Evolutionary conservation across 345 rosid species (phyloP), one percentile per base, ranked within the genome.

Genomic region (Cardamine resedifolia): DNA sequence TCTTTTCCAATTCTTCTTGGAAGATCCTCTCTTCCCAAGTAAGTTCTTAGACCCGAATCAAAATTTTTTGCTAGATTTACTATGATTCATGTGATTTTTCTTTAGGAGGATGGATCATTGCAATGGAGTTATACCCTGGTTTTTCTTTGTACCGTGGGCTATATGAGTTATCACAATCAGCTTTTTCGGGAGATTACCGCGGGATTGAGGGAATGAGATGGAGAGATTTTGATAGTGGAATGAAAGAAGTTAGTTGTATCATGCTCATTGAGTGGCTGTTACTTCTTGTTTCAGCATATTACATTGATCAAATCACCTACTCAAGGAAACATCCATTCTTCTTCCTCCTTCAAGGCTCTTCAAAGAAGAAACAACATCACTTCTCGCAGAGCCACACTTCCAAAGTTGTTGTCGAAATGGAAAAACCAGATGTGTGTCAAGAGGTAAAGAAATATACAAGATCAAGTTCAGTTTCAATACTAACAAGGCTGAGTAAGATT

Each of bases 71-170:
- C 33, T 53, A 36, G 34, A 30, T 20, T 51, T 59, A 6, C 30
- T 3, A 3, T 43, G 27, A 59, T 21, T 75, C 18, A 49, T 63
- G 44, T 62, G 70, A 12, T 23, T 59, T 55, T 50, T 24, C 21
- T 39, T 6, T 78, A 95, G 99, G 87, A 67, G 82, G 70, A 24
- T 87, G 96, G 98, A 78, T 88, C 55, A 66, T 81, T 34, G 79
- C 77, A 34, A 68, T 95, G 90, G 98, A 95, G 87, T 57, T 95
- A 69, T 91, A 83, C 74, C 99, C 99, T 66, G 96, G 99, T 24
- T 95, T 95, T 70, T 58, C 98, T 53, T 43, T 95, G 30, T 91
- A 86, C 70, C 98, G 97, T 18, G 99, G 99, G 7, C 64, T 95
- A 60, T 95, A 95, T 34, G 97, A 95, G 82, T 82, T 95, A 44